phyloP scores from a whole-genome alignment of 1,284 basidiomycete species.

The Coriolopsis trogii region DNA sequence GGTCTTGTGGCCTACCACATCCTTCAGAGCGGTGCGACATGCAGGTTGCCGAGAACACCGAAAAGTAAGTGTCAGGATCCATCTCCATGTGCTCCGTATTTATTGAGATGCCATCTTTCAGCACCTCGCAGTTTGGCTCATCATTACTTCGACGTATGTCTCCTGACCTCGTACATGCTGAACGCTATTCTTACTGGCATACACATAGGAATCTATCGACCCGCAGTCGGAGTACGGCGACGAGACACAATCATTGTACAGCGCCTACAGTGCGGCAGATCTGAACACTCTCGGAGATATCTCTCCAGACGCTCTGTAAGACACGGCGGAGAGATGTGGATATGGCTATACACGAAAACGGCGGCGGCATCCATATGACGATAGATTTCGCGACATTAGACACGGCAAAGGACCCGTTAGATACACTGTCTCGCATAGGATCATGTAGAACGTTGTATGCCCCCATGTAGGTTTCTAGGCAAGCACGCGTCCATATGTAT shows the following conservation, averaged over 20 bases:
- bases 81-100: too few relatives aligned
- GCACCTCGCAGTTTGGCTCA: constrained; percentile 87
- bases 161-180: not conserved
- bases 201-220: constrained; percentile 68
- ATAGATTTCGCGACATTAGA: too few relatives aligned
- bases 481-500: too few relatives aligned
- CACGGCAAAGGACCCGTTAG: too few relatives aligned
- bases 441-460: too few relatives aligned
- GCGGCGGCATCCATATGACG: too few relatives aligned
- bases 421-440: too few relatives aligned
- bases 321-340: too few relatives aligned
- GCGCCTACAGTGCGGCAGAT: constrained; percentile 62
- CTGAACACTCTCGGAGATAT: constrained; percentile 71
- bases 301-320: constrained; percentile 65
- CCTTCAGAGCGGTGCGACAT: constrained; percentile 82
- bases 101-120: constrained; percentile 34
- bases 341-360: too few relatives aligned
- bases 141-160: constrained; percentile 91
- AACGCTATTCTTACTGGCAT: constrained; percentile 2
- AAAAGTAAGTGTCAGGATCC: constrained; percentile 60
- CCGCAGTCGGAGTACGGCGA: constrained; percentile 72
- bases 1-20: constrained; percentile 93
- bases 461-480: too few relatives aligned
- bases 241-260: constrained; percentile 61
- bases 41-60: constrained; percentile 86